These are phyloP conservation scores for Fonsecaea erecta DNA, from an alignment of 2,329 filamentous ascomycete species.

Conservation along the genomic window DNA sequence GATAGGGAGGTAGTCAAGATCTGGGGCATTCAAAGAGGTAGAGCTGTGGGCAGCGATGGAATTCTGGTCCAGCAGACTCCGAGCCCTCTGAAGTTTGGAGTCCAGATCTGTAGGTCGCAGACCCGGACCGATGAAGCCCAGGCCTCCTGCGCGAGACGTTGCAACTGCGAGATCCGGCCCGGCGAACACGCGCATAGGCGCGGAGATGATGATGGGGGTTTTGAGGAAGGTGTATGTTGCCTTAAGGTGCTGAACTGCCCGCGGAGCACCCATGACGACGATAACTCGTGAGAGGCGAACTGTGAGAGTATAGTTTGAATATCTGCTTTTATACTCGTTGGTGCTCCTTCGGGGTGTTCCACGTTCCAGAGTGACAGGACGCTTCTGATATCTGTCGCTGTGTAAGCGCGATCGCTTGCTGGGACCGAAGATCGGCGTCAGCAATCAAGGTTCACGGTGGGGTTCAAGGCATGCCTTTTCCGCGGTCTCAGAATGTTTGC, in stretches of 20 bases:
- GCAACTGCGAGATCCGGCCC: constrained; percentile 62
- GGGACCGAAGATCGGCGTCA: neutral
- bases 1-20: constrained; percentile 40
- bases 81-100: constrained; percentile 39
- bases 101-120: constrained; percentile 47
- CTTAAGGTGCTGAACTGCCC: constrained; percentile 13
- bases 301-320: neutral
- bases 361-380: neutral
- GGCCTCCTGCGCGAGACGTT: constrained; percentile 60
- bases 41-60: neutral
- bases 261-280: constrained; percentile 5
- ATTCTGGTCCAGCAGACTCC: constrained; percentile 32
- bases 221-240: constrained; percentile 14
- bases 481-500: neutral
- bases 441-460: neutral
- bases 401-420: neutral
- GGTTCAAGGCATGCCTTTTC: neutral
- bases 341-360: neutral
- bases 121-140: constrained; percentile 62
- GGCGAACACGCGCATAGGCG: constrained; percentile 70
- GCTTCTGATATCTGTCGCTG: neutral
- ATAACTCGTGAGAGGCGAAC: neutral
- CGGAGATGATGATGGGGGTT: constrained; percentile 57
- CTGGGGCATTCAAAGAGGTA: constrained; percentile 6
- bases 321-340: neutral